A percentile compares a stretch with the other conserved stretches of the same genome.
phyloP scores from a whole-genome alignment of 2,329 filamentous ascomycete genomes.

The Karstenula rhodostoma region DNA sequence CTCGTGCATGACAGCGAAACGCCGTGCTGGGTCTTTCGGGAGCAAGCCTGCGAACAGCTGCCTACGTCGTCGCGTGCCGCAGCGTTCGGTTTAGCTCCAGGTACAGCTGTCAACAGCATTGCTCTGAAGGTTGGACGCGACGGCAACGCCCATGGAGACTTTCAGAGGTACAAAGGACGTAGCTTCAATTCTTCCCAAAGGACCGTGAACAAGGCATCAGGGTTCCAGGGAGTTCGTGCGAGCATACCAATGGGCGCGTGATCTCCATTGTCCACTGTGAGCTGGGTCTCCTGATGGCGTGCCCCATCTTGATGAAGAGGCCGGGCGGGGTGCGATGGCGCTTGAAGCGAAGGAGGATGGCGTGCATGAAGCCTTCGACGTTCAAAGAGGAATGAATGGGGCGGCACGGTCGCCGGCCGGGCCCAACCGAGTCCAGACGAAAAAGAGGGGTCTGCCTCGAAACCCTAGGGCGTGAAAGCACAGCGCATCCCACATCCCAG shows the following conservation, averaged over 20 bases:
- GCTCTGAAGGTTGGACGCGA: slow-evolving; percentile 16
- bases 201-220: slow-evolving; percentile 23
- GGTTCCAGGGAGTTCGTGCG: slow-evolving; percentile 32
- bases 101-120: slow-evolving; percentile 28
- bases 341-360: slow-evolving; percentile 47
- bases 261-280: slow-evolving; percentile 33
- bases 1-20: slow-evolving; percentile 29
- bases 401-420: slow-evolving; percentile 23
- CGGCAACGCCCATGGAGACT: slow-evolving; percentile 26
- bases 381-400: slow-evolving; percentile 33
- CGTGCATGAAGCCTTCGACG: slow-evolving; percentile 44
- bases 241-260: slow-evolving; percentile 41
- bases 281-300: slow-evolving; percentile 28
- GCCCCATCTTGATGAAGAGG: slow-evolving; percentile 18
- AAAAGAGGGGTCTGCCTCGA: slow-evolving; percentile 36
- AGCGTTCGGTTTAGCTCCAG: slow-evolving; percentile 36
- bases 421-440: slow-evolving; percentile 39
- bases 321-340: slow-evolving; percentile 40
- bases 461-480: slow-evolving; percentile 27
- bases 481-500: slow-evolving; percentile 27
- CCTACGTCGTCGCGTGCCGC: slow-evolving; percentile 21
- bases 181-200: slow-evolving; percentile 26
- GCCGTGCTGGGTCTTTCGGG: slow-evolving; percentile 20
- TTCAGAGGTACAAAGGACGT: slow-evolving; percentile 27
- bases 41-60: slow-evolving; percentile 19